Base-by-base conservation (phyloP, 192 early-diverging fungal genomes). In the Dispira parvispora region DNA sequence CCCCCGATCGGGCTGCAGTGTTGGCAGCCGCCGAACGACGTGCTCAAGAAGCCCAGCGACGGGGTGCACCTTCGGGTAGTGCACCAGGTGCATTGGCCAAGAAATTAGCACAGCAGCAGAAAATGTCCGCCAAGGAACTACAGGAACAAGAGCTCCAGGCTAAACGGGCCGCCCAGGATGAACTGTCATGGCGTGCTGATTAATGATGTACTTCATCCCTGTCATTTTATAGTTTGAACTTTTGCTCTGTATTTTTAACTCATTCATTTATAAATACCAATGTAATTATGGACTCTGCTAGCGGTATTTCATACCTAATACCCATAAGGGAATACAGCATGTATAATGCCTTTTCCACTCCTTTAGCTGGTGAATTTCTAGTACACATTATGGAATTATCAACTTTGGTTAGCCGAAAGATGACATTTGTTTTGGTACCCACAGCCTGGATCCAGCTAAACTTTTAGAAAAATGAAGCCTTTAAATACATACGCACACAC, bases 11-110 rank as follows among this genome's bases (percentile, higher is more conserved):
- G 12, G 43, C 42, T 6, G 58, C 58, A 38, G 16, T 61, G 8
- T 25, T 61, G n/a, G 58, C 58, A 9, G 58, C 58, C 16, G 58
- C 58, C n/a, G 58, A 61, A n/a, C 23, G 28, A 0, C 58, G 58
- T 14, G 58, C 58, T 0, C 58, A 45, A 20, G 43, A 8, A 25
- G 28, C 58, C 12, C 58, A 61, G 14, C n/a, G 13, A 5, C 58
- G 58, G 16, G 58, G 58, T n/a, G 12, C 43, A 21, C 20, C n/a
- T 5, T 32, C 26, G 5, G 20, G 26, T 45, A 14, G 42, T 13
- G 12, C 20, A n/a, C 58, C 58, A 61, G 58, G 58, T 18, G n/a
- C 23, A n/a, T 8, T 61, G 28, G 58, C 58, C 42, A 14, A 61
- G 25, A 43, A 61, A 25, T 44, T 61, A 14, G 43, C 58, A 8